These are phyloP conservation scores for Aspergillus incahuasiensis DNA, from an alignment of 495 filamentous ascomycete species.

Conservation along the genomic window DNA sequence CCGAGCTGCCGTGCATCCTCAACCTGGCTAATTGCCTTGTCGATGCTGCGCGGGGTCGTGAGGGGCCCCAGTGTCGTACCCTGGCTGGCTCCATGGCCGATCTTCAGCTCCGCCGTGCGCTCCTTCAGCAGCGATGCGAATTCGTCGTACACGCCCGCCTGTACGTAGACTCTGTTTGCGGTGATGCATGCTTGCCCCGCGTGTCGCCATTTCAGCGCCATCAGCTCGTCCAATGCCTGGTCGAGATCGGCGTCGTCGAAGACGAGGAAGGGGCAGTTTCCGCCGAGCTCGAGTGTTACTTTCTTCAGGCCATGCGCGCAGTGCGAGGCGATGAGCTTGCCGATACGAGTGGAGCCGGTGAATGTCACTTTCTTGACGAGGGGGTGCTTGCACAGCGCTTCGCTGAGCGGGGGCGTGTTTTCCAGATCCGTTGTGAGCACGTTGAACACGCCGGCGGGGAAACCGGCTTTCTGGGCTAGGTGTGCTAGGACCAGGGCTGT, in stretches of 20 bases:
- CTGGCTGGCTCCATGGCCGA: conserved; percentile 58
- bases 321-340: conserved; percentile 56
- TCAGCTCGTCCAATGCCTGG: conserved; percentile 54
- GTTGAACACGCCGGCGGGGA: conserved; percentile 54
- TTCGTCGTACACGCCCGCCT: conserved; percentile 50
- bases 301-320: conserved; percentile 65
- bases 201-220: conserved; percentile 62
- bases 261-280: conserved; percentile 70
- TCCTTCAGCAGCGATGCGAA: conserved; percentile 53
- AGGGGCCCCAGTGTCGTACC: conserved; percentile 64
- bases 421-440: conserved; percentile 53
- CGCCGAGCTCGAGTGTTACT: conserved; percentile 66
- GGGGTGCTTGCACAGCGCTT: conserved; percentile 60
- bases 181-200: conserved; percentile 71
- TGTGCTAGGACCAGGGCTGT: conserved; percentile 50
- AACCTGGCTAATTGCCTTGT: conserved; percentile 58
- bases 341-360: conserved; percentile 64
- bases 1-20: conserved; percentile 59
- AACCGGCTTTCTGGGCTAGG: conserved; percentile 50
- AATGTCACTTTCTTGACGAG: conserved; percentile 70
- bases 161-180: conserved; percentile 68
- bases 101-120: conserved; percentile 50
- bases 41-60: conserved; percentile 58
- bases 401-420: conserved; percentile 60
- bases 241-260: conserved; percentile 71